These are phyloP conservation scores for Setomelanomma holmii DNA, from an alignment of 2,329 filamentous ascomycete genomes.

Conservation along the genomic window DNA sequence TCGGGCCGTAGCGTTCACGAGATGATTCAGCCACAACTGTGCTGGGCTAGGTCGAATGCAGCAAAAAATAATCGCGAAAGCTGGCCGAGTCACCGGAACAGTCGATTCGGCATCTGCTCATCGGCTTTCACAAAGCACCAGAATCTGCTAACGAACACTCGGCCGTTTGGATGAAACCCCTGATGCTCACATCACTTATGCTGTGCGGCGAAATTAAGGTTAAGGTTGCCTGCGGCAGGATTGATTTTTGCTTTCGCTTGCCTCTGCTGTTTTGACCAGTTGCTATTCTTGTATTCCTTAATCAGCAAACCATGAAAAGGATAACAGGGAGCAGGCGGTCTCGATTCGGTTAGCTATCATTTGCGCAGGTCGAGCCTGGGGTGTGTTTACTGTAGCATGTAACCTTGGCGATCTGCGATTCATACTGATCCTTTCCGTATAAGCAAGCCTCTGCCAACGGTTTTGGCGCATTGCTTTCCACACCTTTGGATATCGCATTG, in stretches of 20 bases:
- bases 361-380: conserved; percentile 15
- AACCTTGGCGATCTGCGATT: conserved; percentile 22
- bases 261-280: conserved; percentile 16
- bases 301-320: conserved; percentile 37
- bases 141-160: conserved; percentile 4
- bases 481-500: conserved; percentile 8
- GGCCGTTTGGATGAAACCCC: conserved; percentile 4
- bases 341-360: conserved; percentile 22
- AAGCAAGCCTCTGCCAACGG: conserved; percentile 22
- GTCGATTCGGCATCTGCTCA: conserved; percentile 7
- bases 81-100: conserved; percentile 9
- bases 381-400: conserved; percentile 19
- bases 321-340: conserved; percentile 17
- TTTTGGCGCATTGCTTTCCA: conserved; percentile 12
- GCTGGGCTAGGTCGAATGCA: conserved; percentile 15
- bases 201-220: conserved; percentile 26
- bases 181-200: conserved; percentile 14
- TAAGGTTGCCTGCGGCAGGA: conserved; percentile 23
- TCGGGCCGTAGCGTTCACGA: conserved; percentile 10
- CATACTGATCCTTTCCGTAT: conserved; percentile 21
- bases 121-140: not conserved
- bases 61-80: conserved; percentile 22
- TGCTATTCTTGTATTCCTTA: conserved; percentile 39
- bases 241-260: conserved; percentile 20
- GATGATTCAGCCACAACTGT: conserved; percentile 25